Evolutionary conservation across 164 flowering plant species (phyloP).

Genomic region (Magnolia officinalis): DNA sequence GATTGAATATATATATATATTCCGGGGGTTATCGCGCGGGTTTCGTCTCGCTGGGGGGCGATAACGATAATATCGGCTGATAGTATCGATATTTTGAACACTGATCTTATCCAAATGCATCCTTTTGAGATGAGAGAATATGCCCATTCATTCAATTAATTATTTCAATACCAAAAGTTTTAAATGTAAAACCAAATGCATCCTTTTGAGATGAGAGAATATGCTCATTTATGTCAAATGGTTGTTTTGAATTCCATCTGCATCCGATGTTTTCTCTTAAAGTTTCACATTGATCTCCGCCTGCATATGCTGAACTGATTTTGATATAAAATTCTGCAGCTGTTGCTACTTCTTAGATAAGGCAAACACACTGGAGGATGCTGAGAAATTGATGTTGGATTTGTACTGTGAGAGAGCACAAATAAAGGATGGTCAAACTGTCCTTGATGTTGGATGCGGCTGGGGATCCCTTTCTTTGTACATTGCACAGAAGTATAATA

Average conservation of each 20-base stretch:
- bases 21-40: too few species aligned
- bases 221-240: background rate
- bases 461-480: conserved; percentile 86
- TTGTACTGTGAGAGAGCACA: conserved; percentile 83
- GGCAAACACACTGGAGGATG: conserved; percentile 70
- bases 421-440: conserved; percentile 75
- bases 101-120: too few species aligned
- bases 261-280: background rate
- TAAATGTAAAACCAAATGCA: too few species aligned
- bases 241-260: background rate
- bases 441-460: conserved; percentile 97
- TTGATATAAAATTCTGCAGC: conserved; percentile 36
- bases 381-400: conserved; percentile 86
- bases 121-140: too few species aligned
- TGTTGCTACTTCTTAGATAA: conserved; percentile 72
- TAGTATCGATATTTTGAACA: too few species aligned
- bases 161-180: too few species aligned
- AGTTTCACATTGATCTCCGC: background rate
- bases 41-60: too few species aligned
- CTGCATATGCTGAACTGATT: background rate
- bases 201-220: too few species aligned
- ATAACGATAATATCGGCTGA: too few species aligned
- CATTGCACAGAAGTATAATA: conserved; percentile 71
- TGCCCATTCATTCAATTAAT: too few species aligned
- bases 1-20: too few species aligned